Evolutionary conservation across 2,329 filamentous ascomycete species (phyloP).

Genomic region (Hirsutella thompsonii): DNA sequence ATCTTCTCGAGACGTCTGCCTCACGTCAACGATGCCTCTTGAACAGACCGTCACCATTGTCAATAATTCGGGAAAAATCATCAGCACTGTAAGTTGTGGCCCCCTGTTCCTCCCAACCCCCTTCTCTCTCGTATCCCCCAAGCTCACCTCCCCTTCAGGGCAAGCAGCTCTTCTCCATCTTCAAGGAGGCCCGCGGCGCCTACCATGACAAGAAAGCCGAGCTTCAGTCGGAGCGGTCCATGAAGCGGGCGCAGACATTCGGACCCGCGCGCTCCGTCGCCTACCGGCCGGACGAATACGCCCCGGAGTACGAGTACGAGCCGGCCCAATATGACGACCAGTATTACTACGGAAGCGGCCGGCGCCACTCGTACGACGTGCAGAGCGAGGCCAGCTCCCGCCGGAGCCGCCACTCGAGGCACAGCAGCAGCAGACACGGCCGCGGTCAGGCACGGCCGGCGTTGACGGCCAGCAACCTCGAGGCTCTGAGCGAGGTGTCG

Average conservation of each 20-base stretch:
- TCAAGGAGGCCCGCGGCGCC: conserved; percentile 80
- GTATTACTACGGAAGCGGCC: conserved; percentile 23
- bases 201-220: conserved; percentile 83
- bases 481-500: conserved; percentile 39
- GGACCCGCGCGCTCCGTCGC: conserved; percentile 19
- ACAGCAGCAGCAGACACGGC: conserved; percentile 17
- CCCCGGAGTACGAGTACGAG: conserved; percentile 17
- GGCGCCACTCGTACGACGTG: neutral
- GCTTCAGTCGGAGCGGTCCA: conserved; percentile 48
- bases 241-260: conserved; percentile 49
- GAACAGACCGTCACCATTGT: conserved; percentile 76
- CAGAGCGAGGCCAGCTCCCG: conserved; percentile 11
- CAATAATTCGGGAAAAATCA: conserved; percentile 81
- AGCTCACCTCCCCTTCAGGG: conserved; percentile 38
- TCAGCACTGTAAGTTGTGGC: conserved; percentile 56
- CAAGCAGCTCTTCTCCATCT: conserved; percentile 79
- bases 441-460: conserved; percentile 24
- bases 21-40: conserved; percentile 21
- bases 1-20: no score
- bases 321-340: conserved; percentile 9
- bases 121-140: neutral
- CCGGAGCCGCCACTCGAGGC: conserved; percentile 25
- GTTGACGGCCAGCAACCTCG: conserved; percentile 40
- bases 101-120: neutral
- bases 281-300: conserved; percentile 18